Conservation (phyloP, 805 yeast species). For the Ogataea zsoltii region DNA sequence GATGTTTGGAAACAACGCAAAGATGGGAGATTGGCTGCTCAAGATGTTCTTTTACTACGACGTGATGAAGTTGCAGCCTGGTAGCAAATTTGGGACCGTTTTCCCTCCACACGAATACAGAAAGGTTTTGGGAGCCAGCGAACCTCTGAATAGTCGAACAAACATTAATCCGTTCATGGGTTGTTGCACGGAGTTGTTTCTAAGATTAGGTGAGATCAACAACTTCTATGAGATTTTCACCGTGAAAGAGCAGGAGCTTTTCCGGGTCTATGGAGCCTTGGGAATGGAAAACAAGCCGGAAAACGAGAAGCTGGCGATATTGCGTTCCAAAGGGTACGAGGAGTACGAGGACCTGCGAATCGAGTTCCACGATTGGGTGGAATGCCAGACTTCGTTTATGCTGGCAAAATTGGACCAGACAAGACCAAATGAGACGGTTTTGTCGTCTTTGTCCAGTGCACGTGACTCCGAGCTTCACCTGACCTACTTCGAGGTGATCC, state of each 20-base stretch:
- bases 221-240: constrained; percentile 16
- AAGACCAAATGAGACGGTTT: constrained; percentile 15
- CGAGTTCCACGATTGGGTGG: constrained; percentile 28
- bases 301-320: constrained; percentile 10
- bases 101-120: constrained; percentile 25
- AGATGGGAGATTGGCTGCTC: constrained; percentile 18
- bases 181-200: constrained; percentile 20
- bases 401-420: constrained; percentile 16
- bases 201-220: constrained; percentile 22
- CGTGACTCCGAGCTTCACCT: constrained; percentile 14
- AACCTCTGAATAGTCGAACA: no score
- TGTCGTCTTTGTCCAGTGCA: constrained; percentile 1
- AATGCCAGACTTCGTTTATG: constrained; percentile 14
- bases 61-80: constrained; percentile 25
- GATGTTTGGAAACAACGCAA: constrained; percentile 9
- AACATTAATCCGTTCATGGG: constrained; percentile 19
- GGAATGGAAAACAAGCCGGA: constrained; percentile 2
- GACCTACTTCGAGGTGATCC: constrained; percentile 25
- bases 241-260: constrained; percentile 4
- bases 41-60: constrained; percentile 28
- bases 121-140: constrained; percentile 7
- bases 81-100: constrained; percentile 21
- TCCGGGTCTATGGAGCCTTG: background rate
- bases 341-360: constrained; percentile 21
- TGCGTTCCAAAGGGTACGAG: constrained; percentile 14